phyloP scores from a whole-genome alignment of 2,329 filamentous ascomycete genomes.

The Penicillium psychrosexuale region DNA sequence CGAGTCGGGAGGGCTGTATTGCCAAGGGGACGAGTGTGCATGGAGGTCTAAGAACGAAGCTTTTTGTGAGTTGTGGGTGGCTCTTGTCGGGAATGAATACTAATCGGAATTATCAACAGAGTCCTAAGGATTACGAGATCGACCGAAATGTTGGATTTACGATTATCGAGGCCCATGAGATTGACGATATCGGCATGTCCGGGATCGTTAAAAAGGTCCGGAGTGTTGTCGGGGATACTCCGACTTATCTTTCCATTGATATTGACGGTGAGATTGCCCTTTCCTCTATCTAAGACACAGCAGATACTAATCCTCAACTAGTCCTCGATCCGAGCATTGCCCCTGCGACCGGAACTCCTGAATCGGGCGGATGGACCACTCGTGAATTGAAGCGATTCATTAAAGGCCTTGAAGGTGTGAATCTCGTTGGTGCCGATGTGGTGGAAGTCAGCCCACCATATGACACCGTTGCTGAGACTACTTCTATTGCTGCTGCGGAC shows the following conservation, averaged over 20 bases:
- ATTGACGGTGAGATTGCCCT: constrained; percentile 25
- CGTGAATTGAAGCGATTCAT: constrained; percentile 20
- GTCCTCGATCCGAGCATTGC: constrained; percentile 33
- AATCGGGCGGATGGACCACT: constrained; percentile 24
- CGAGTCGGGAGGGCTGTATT: constrained; percentile 24
- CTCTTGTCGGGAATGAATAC: background rate
- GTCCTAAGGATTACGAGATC: constrained; percentile 25
- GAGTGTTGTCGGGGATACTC: constrained; percentile 18
- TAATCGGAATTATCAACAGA: background rate
- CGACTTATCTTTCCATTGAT: constrained; percentile 34
- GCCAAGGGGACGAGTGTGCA: constrained; percentile 26
- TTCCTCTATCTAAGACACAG: background rate
- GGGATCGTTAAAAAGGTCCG: constrained; percentile 21
- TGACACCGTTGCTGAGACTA: constrained; percentile 24
- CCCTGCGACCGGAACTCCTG: constrained; percentile 31
- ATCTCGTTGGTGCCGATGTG: constrained; percentile 22
- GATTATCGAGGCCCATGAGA: constrained; percentile 25
- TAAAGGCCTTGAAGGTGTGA: constrained; percentile 18
- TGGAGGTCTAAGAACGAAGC: constrained; percentile 24
- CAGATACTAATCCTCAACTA: background rate
- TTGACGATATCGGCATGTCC: constrained; percentile 24
- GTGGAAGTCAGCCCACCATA: constrained; percentile 50
- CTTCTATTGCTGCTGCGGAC: constrained; percentile 30
- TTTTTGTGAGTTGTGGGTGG: constrained; percentile 11
- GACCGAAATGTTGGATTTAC: constrained; percentile 24